These are phyloP conservation scores for Naumovozyma dairenensis DNA, from an alignment of 805 yeast genomes.

Conservation along the genomic window DNA sequence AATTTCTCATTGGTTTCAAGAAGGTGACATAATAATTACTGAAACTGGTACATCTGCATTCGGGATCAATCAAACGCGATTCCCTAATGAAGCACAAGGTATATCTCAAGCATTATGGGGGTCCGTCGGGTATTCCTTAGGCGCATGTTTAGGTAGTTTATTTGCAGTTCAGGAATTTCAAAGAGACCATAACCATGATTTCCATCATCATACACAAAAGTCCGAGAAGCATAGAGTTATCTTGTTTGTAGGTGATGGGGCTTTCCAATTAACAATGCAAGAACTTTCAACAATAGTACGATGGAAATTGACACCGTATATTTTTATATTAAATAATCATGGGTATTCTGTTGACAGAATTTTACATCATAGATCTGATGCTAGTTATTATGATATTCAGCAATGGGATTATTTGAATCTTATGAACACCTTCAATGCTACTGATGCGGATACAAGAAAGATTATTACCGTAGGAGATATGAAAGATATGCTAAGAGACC, in stretches of 20 bases:
- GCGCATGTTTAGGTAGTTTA: slow-evolving; percentile 54
- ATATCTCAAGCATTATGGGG: slow-evolving; percentile 60
- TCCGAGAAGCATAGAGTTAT: slow-evolving; percentile 40
- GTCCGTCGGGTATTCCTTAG: slow-evolving; percentile 55
- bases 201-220: slow-evolving; percentile 13
- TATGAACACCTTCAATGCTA: slow-evolving; percentile 47
- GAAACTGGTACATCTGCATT: slow-evolving; percentile 63
- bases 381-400: slow-evolving; percentile 48
- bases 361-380: slow-evolving; percentile 44
- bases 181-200: background rate
- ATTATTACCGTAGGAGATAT: slow-evolving; percentile 43
- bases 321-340: slow-evolving; percentile 51
- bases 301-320: slow-evolving; percentile 45
- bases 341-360: slow-evolving; percentile 61
- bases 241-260: slow-evolving; percentile 59
- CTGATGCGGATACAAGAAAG: slow-evolving; percentile 34
- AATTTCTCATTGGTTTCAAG: slow-evolving; percentile 41
- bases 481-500: slow-evolving; percentile 32
- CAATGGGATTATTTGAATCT: slow-evolving; percentile 46
- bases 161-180: slow-evolving; percentile 42
- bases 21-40: slow-evolving; percentile 48
- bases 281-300: slow-evolving; percentile 51
- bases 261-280: slow-evolving; percentile 57
- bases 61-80: slow-evolving; percentile 46
- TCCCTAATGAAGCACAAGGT: slow-evolving; percentile 43